phyloP scores from a whole-genome alignment of 805 yeast species.

The Candida sphagnicola region DNA sequence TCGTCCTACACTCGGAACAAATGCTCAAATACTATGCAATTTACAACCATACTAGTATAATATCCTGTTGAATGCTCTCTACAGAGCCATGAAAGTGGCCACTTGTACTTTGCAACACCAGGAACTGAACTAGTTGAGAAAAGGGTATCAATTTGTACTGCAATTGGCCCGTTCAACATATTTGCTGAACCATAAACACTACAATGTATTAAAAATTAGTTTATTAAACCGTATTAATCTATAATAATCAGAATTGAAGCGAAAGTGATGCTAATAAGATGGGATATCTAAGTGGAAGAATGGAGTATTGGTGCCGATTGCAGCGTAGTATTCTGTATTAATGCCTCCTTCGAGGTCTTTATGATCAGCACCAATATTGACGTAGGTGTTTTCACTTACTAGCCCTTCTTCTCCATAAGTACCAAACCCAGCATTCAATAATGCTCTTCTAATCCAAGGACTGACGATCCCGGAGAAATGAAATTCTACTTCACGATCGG shows the following conservation, averaged over 20 bases:
- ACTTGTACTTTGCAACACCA: too few species aligned
- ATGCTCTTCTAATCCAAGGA: conserved; percentile 82
- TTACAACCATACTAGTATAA: too few species aligned
- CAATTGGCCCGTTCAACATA: too few species aligned
- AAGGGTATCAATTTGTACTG: too few species aligned
- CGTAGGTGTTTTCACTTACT: conserved; percentile 36
- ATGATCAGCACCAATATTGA: conserved; percentile 31
- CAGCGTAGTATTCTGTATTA: conserved; percentile 42
- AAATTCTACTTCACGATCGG: conserved; percentile 81
- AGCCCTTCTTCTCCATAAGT: conserved; percentile 40
- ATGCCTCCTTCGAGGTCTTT: conserved; percentile 28
- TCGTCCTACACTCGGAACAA: too few species aligned
- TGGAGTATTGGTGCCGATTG: conserved; percentile 63
- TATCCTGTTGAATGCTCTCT: too few species aligned
- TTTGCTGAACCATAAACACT: too few species aligned
- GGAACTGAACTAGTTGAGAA: too few species aligned
- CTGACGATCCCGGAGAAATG: conserved; percentile 83
- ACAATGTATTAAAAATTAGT: too few species aligned
- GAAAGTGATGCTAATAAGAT: conserved; percentile 24
- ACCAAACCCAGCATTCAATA: conserved; percentile 77
- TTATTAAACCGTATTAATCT: not conserved
- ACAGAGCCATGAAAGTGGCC: too few species aligned
- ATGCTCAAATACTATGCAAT: too few species aligned
- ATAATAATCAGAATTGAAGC: not conserved
- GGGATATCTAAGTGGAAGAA: conserved; percentile 81